These are phyloP conservation scores for Phylloporus arenicola DNA, from an alignment of 768 basidiomycete genomes.

Conservation along the genomic window DNA sequence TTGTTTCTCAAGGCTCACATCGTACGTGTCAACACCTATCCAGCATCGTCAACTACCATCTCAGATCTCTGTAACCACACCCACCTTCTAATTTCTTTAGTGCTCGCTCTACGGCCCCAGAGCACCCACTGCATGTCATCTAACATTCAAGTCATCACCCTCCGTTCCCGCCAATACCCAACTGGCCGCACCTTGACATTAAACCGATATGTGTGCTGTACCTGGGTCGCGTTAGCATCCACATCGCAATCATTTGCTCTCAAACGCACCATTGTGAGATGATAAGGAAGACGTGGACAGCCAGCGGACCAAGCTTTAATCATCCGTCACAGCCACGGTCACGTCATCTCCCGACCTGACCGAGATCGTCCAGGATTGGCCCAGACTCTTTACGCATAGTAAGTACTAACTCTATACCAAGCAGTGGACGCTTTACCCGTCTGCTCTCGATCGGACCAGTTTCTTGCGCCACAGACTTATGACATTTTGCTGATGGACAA, in stretches of 20 bases:
- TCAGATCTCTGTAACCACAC: not conserved
- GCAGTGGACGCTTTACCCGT: no score
- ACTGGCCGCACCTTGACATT: slow-evolving; percentile 63
- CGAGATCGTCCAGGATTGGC: no score
- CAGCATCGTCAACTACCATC: not conserved
- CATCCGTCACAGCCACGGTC: no score
- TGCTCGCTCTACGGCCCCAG: slow-evolving; percentile 72
- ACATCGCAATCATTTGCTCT: not conserved
- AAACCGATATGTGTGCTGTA: slow-evolving; percentile 54
- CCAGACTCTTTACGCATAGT: no score
- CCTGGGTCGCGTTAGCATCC: slow-evolving; percentile 2
- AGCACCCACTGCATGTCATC: slow-evolving; percentile 90
- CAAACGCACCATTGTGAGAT: slow-evolving; percentile 19
- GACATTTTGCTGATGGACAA: no score
- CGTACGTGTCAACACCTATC: slow-evolving; percentile 34
- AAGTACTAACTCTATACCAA: no score
- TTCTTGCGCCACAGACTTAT: no score
- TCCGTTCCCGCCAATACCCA: not conserved
- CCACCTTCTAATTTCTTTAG: slow-evolving; percentile 55
- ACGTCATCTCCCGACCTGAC: no score
- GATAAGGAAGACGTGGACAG: not conserved
- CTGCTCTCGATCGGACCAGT: no score
- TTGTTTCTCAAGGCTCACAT: slow-evolving; percentile 63
- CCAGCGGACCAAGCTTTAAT: slow-evolving; percentile 1
- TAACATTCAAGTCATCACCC: slow-evolving; percentile 23